Percentiles rank a stretch among this genome's conserved stretches.
These are phyloP conservation scores for Venustampulla echinocandica DNA, from an alignment of 495 filamentous ascomycete species.

Conservation along the genomic window DNA sequence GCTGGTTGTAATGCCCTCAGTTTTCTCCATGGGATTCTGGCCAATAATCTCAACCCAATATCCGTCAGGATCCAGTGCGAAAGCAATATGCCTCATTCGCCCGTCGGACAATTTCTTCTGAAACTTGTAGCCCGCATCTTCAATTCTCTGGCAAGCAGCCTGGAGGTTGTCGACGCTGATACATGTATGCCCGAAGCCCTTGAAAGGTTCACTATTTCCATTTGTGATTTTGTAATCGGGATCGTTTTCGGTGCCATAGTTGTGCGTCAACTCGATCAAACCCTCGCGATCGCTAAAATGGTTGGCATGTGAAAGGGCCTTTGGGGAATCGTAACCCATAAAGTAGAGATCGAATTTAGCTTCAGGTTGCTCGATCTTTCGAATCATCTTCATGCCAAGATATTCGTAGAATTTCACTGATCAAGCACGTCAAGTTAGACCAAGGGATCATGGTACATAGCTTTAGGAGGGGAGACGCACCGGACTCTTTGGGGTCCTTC, in stretches of 20 bases:
- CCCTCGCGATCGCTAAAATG: constrained; percentile 78
- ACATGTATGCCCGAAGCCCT: constrained; percentile 85
- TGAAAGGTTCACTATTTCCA: constrained; percentile 79
- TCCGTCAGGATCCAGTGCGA: constrained; percentile 84
- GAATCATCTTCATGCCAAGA: constrained; percentile 79
- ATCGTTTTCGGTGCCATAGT: constrained; percentile 89
- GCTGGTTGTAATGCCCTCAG: constrained; percentile 21
- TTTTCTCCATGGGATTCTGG: constrained; percentile 24
- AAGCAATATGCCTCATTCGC: constrained; percentile 81
- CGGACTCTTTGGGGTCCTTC: constrained; percentile 81
- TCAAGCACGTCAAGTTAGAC: not conserved
- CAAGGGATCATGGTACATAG: not conserved
- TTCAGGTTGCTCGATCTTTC: constrained; percentile 61
- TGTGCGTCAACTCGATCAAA: constrained; percentile 90
- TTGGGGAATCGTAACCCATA: constrained; percentile 61
- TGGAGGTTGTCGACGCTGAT: constrained; percentile 87
- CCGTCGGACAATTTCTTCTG: constrained; percentile 91
- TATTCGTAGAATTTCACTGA: constrained; percentile 87
- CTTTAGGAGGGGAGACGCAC: constrained; percentile 40
- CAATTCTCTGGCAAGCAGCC: constrained; percentile 77
- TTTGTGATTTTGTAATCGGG: constrained; percentile 73
- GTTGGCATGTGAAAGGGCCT: constrained; percentile 49
- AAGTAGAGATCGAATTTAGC: constrained; percentile 89
- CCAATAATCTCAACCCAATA: constrained; percentile 55
- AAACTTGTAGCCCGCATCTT: constrained; percentile 83